Base-by-base conservation (phyloP, 805 yeast species). In the Scheffersomyces amazonensis region DNA sequence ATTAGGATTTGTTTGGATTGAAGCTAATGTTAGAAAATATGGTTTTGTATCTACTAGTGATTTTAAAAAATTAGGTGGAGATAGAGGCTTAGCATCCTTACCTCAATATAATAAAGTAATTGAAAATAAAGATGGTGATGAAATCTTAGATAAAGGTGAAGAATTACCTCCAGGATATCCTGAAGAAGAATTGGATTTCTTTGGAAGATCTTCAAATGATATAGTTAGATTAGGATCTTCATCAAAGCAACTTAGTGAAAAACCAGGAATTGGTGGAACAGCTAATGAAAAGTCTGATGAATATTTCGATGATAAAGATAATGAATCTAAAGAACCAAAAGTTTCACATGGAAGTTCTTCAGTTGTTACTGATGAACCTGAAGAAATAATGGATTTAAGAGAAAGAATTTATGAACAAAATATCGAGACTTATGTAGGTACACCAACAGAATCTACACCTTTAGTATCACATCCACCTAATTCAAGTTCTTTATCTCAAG, bases 131-230 rank as follows among this genome's bases (percentile, higher is more conserved):
- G 50, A 43, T 24, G 60, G 56, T 16, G 88, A 83, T 48, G 67
- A 74, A 17, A 62, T 84, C 3, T 61, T 84, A 39, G 90, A 80
- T 48, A 79, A 76, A 53, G 90, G 90, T 3, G 90, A 82, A 44
- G 81, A 75, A 31, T 56, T 83, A 30, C 90, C 90, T 13, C 91
- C 91, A 2, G 63, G 69, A 13, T 83, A 83, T 51, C 86, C 87
- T 1, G 74, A 66, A 15, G 80, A 77, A 4, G 85, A 80, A 44
- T 67, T 74, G 34, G 80, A 78, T 20, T 81, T 81, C 47, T 81
- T 82, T 50, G 86, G 84, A 1, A 49, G 73, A 39, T 46, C 66
- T 1, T 29, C 44, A 7, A 43, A 41, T 18, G 55, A 52, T 13
- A 32, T 48, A 19, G 47, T 54, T 4, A 38, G 41, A 11, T 45